phyloP scores from a whole-genome alignment of 108 stramenopile species.

The Ochromonas danica region DNA sequence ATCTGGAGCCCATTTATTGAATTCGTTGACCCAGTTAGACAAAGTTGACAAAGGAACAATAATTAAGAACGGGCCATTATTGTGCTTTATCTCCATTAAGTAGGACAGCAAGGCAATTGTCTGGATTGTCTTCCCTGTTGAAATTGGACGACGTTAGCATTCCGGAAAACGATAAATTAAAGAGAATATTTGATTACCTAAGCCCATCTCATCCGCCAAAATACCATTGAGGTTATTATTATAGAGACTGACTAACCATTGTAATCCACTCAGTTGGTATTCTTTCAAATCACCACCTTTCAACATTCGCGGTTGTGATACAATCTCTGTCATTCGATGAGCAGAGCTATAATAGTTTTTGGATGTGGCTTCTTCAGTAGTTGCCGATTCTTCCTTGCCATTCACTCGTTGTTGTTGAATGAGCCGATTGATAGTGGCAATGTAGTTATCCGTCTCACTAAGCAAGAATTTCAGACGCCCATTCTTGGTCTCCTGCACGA shows the following conservation, averaged over 20 bases:
- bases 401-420: constrained; percentile 43
- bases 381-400: not conserved
- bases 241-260: constrained; percentile 32
- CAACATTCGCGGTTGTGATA: constrained; percentile 31
- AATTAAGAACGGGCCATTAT: constrained; percentile 62
- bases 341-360: constrained; percentile 19
- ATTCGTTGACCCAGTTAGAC: constrained; percentile 95
- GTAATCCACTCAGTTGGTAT: constrained; percentile 24
- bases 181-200: constrained; percentile 59
- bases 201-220: constrained; percentile 94
- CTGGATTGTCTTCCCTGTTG: constrained; percentile 19
- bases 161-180: no score
- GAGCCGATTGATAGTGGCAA: constrained; percentile 44
- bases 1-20: constrained; percentile 85
- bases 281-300: constrained; percentile 37
- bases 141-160: no score
- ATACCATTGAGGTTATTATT: constrained; percentile 60
- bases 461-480: constrained; percentile 49
- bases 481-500: constrained; percentile 56
- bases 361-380: not conserved
- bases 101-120: constrained; percentile 80
- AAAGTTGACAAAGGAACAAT: constrained; percentile 93
- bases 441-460: constrained; percentile 49
- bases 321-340: not conserved
- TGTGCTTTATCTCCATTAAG: constrained; percentile 67